phyloP scores from a whole-genome alignment of 2,329 filamentous ascomycete species.

The Gyromitra esculenta region DNA sequence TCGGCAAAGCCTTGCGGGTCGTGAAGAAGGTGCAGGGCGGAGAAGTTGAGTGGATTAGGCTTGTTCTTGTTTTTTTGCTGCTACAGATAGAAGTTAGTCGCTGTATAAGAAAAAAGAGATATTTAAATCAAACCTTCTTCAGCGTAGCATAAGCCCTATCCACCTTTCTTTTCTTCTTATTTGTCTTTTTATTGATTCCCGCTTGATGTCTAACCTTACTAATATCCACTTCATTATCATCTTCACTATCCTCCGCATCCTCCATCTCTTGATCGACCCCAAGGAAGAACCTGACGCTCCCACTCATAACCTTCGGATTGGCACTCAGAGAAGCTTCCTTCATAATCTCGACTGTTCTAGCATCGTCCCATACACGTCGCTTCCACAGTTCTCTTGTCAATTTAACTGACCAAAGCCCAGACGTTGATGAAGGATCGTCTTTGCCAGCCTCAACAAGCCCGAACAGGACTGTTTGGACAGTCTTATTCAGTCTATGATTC shows the following conservation, averaged over 20 bases:
- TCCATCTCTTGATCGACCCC: conserved; percentile 96
- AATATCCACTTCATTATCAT: conserved; percentile 82
- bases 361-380: conserved; percentile 92
- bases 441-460: conserved; percentile 79
- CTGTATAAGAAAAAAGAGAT: conserved; percentile 1
- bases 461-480: conserved; percentile 90
- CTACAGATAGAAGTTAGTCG: conserved; percentile 42
- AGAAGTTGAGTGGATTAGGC: conserved; percentile 92
- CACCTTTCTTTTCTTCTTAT: conserved; percentile 81
- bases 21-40: conserved; percentile 89
- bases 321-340: conserved; percentile 88
- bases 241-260: conserved; percentile 86
- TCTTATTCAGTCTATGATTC: conserved; percentile 92
- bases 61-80: conserved; percentile 87
- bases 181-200: conserved; percentile 95
- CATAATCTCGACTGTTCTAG: conserved; percentile 97
- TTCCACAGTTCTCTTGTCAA: conserved; percentile 96
- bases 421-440: conserved; percentile 78
- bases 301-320: conserved; percentile 90
- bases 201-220: conserved; percentile 62
- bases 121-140: conserved; percentile 66
- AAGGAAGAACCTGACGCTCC: conserved; percentile 91
- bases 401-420: conserved; percentile 95
- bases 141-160: conserved; percentile 84
- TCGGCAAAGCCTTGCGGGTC: conserved; percentile 96